Percentiles rank a stretch among this genome's conserved stretches.
These are phyloP conservation scores for Colletotrichum magnum DNA, from an alignment of 2,329 filamentous ascomycete genomes.

Conservation along the genomic window DNA sequence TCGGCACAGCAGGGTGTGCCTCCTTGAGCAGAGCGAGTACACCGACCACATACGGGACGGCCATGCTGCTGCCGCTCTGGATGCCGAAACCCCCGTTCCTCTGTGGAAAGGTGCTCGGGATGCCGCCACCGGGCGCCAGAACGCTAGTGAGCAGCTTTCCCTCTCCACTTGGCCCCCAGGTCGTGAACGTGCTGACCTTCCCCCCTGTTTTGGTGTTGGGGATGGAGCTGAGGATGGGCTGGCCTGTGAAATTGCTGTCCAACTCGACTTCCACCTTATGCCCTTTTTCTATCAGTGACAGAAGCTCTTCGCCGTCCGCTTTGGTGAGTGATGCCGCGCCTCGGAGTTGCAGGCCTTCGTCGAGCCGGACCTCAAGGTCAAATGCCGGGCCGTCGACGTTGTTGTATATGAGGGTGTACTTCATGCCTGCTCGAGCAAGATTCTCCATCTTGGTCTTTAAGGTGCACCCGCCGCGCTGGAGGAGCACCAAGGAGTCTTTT, in stretches of 20 bases:
- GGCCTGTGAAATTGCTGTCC: constrained; percentile 4
- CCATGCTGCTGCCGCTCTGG: constrained; percentile 72
- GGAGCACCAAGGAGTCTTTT: not conserved
- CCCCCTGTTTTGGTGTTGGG: constrained; percentile 57
- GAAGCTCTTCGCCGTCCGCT: not conserved
- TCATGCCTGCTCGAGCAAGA: not conserved
- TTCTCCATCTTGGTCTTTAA: constrained; percentile 5
- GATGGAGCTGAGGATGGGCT: not conserved
- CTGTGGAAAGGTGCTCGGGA: constrained; percentile 70
- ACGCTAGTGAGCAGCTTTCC: constrained; percentile 69
- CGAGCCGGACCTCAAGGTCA: constrained; percentile 2
- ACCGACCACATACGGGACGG: constrained; percentile 68
- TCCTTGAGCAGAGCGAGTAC: constrained; percentile 68
- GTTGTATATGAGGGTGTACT: constrained; percentile 1
- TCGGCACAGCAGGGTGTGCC: constrained; percentile 63
- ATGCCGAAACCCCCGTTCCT: constrained; percentile 63
- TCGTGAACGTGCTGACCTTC: constrained; percentile 65
- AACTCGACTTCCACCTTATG: constrained; percentile 4
- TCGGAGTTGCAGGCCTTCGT: not conserved
- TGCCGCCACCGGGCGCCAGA: constrained; percentile 67
- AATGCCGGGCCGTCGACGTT: not conserved
- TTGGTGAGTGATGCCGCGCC: not conserved
- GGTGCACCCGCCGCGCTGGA: not conserved
- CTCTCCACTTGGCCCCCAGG: constrained; percentile 74
- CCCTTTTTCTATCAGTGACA: not conserved